Conservation (phyloP, 345 rosid species). For the Angophora floribunda region DNA sequence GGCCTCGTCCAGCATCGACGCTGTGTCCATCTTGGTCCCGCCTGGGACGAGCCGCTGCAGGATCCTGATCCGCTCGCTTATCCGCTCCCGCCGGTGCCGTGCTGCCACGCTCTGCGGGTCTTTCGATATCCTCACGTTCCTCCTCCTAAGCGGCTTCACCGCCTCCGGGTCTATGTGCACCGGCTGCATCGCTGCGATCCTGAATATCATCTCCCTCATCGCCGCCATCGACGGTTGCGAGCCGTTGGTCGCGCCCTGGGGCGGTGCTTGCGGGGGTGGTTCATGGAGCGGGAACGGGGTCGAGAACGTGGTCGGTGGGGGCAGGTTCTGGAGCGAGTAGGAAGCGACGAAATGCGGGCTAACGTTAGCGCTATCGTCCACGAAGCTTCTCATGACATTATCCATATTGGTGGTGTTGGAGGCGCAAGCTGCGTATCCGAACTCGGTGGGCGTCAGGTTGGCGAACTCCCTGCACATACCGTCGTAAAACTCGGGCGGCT, state of each 20-base stretch:
- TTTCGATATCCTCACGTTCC: constrained; percentile 61
- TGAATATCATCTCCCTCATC: constrained; percentile 70
- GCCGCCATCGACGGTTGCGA: constrained; percentile 31
- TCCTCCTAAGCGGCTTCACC: constrained; percentile 52
- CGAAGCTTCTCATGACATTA: background rate
- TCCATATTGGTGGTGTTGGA: background rate
- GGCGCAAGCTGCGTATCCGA: background rate
- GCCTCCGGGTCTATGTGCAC: constrained; percentile 60
- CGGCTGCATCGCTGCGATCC: constrained; percentile 71
- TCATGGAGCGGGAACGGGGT: background rate
- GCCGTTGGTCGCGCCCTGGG: background rate
- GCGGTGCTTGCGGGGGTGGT: background rate
- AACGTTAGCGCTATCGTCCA: background rate
- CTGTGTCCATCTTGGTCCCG: constrained; percentile 77
- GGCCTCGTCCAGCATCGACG: constrained; percentile 72
- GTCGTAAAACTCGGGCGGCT: background rate
- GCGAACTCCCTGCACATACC: background rate
- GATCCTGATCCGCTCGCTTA: constrained; percentile 58
- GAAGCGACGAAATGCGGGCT: background rate
- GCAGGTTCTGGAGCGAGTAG: constrained; percentile 2
- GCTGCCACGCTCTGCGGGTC: constrained; percentile 77
- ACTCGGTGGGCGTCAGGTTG: background rate
- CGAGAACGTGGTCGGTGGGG: background rate
- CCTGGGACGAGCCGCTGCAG: constrained; percentile 70
- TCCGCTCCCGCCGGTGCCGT: constrained; percentile 56